These are phyloP conservation scores for Stereocaulon alpinum DNA, from an alignment of 495 filamentous ascomycete genomes.

Conservation along the genomic window DNA sequence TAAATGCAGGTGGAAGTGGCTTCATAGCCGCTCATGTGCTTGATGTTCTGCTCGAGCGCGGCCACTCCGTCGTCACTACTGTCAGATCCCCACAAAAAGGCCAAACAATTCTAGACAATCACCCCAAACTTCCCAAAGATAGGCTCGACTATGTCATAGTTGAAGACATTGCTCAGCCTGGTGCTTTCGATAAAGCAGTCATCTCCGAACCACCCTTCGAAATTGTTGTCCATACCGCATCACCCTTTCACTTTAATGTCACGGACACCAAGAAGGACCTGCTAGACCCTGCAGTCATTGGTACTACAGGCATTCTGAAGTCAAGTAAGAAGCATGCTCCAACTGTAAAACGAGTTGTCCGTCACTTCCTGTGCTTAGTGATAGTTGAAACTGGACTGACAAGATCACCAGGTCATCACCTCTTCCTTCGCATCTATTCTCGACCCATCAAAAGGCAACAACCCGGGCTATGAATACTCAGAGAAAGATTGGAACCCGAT, in stretches of 20 bases:
- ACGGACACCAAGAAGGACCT: constrained; percentile 70
- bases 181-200: constrained; percentile 39
- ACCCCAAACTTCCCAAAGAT: constrained; percentile 46
- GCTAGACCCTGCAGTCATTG: constrained; percentile 38
- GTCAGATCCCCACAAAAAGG: constrained; percentile 76
- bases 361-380: neutral
- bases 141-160: constrained; percentile 71
- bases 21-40: constrained; percentile 76
- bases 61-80: constrained; percentile 71
- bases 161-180: constrained; percentile 59
- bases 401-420: constrained; percentile 47
- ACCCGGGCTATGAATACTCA: constrained; percentile 48
- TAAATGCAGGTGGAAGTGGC: constrained; percentile 45
- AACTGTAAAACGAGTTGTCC: constrained; percentile 60
- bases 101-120: constrained; percentile 56
- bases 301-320: constrained; percentile 69
- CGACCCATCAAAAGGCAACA: constrained; percentile 37
- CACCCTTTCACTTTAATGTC: constrained; percentile 68
- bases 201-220: constrained; percentile 61
- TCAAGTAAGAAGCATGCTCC: constrained; percentile 68
- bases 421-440: constrained; percentile 76
- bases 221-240: constrained; percentile 80
- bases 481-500: constrained; percentile 80
- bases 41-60: constrained; percentile 56
- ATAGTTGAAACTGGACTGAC: neutral